phyloP scores from a whole-genome alignment of 352 stramenopile genomes.

The Pythium plurisporium region DNA sequence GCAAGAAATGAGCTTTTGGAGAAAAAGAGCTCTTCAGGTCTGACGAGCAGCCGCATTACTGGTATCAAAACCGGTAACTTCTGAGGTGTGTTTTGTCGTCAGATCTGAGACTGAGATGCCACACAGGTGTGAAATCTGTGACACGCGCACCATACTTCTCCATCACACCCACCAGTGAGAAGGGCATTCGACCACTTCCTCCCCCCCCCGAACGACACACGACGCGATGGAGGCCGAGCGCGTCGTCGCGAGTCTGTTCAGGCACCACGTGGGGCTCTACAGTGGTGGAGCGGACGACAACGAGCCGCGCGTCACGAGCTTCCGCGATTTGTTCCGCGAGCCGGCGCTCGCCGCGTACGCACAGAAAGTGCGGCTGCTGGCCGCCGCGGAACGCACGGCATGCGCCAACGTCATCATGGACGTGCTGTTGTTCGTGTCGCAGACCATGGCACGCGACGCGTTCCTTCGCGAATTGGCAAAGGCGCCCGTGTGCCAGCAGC shows the following conservation, averaged over 20 bases:
- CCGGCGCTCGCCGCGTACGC: constrained; percentile 27
- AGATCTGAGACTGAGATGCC: constrained; percentile 1
- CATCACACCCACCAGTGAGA: too few species aligned
- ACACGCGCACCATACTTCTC: constrained; percentile 1
- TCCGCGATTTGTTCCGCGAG: constrained; percentile 50
- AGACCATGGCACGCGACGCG: constrained; percentile 57
- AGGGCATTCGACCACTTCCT: too few species aligned
- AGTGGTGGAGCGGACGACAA: constrained; percentile 1
- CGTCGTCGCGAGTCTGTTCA: constrained; percentile 68
- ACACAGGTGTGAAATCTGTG: not conserved
- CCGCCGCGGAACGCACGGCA: constrained; percentile 37
- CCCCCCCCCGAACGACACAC: too few species aligned
- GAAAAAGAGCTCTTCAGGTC: not conserved
- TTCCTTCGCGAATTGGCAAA: constrained; percentile 47
- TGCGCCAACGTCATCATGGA: constrained; percentile 65
- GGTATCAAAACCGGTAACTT: not conserved
- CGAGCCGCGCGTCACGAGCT: constrained; percentile 26
- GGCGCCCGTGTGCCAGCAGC: constrained; percentile 36
- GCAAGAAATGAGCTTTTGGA: not conserved
- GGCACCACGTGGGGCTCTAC: constrained; percentile 76
- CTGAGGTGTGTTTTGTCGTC: not conserved
- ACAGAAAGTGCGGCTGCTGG: constrained; percentile 50
- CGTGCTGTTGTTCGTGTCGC: constrained; percentile 69
- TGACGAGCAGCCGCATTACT: not conserved
- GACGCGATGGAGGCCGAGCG: constrained; percentile 39